Percentiles rank a stretch among this genome's conserved stretches.
Evolutionary conservation across 441 rosid species (phyloP).

Genomic region (Codiaeum variegatum): DNA sequence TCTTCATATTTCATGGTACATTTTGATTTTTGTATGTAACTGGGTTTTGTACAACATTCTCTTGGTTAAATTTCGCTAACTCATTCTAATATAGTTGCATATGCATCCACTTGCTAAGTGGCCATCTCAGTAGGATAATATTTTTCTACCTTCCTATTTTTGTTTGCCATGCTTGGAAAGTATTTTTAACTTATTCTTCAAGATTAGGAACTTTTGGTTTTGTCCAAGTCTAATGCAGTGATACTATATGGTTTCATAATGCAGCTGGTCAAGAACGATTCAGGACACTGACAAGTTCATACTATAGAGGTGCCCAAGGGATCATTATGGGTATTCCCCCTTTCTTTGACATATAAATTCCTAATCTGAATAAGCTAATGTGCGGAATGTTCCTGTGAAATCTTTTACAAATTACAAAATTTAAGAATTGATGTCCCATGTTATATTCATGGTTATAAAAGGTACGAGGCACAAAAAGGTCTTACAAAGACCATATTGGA

Average conservation of each 20-base stretch:
- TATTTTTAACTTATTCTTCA: background rate
- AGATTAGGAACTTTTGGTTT: background rate
- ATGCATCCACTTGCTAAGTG: background rate
- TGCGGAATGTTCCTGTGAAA: background rate
- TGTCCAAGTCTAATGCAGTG: slow-evolving; percentile 8
- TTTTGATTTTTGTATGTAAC: background rate
- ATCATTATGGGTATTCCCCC: slow-evolving; percentile 49
- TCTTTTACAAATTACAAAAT: background rate
- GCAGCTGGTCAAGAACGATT: slow-evolving; percentile 80
- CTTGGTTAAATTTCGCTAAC: background rate
- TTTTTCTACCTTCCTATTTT: background rate
- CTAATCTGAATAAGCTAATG: background rate
- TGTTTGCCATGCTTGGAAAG: background rate
- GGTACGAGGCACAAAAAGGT: background rate
- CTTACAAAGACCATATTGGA: background rate
- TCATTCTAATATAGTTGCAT: background rate
- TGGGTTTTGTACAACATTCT: background rate
- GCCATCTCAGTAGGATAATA: background rate
- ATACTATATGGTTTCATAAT: slow-evolving; percentile 16
- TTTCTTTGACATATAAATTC: background rate
- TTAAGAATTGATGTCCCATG: background rate
- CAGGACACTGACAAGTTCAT: slow-evolving; percentile 69
- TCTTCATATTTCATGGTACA: background rate
- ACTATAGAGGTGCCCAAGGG: slow-evolving; percentile 80
- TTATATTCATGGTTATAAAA: background rate